Conservation (phyloP, 257 asterid genomes). For the Solanum pinnatisectum region DNA sequence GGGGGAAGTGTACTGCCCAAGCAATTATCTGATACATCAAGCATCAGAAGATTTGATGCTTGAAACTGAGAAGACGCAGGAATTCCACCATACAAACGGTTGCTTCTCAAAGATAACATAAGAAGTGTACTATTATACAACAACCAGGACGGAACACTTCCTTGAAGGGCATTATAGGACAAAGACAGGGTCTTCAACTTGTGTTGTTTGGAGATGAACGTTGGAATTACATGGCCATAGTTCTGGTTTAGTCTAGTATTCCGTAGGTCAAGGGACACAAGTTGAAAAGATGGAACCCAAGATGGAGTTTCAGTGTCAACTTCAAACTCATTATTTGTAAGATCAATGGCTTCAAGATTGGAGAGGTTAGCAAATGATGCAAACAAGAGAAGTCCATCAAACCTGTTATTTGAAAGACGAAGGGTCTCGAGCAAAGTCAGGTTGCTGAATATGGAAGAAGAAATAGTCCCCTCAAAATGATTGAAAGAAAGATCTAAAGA, state of each 20-base stretch:
- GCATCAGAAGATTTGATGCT: not conserved
- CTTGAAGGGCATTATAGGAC: not conserved
- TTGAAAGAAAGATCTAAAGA: constrained; percentile 11
- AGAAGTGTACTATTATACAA: not conserved
- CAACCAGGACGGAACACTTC: not conserved
- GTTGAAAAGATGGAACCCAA: constrained; percentile 10
- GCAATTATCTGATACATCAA: not conserved
- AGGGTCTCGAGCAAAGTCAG: constrained; percentile 4
- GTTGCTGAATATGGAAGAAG: constrained; percentile 2
- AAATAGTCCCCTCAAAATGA: not conserved
- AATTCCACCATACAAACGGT: not conserved
- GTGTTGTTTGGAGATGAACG: not conserved
- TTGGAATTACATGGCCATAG: constrained; percentile 2
- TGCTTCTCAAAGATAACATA: not conserved
- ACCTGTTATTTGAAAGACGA: constrained; percentile 2
- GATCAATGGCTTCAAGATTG: not conserved
- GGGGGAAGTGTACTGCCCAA: not conserved
- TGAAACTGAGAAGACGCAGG: not conserved
- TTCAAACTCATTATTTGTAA: not conserved
- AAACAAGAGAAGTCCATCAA: constrained; percentile 3
- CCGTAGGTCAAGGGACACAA: not conserved
- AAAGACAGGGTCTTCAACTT: constrained; percentile 1
- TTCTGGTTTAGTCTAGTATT: constrained; percentile 2
- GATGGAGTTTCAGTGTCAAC: not conserved
- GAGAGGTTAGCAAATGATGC: constrained; percentile 2